phyloP scores from a whole-genome alignment of 2,329 filamentous ascomycete species.

The Magnaporthiopsis incrustans region DNA sequence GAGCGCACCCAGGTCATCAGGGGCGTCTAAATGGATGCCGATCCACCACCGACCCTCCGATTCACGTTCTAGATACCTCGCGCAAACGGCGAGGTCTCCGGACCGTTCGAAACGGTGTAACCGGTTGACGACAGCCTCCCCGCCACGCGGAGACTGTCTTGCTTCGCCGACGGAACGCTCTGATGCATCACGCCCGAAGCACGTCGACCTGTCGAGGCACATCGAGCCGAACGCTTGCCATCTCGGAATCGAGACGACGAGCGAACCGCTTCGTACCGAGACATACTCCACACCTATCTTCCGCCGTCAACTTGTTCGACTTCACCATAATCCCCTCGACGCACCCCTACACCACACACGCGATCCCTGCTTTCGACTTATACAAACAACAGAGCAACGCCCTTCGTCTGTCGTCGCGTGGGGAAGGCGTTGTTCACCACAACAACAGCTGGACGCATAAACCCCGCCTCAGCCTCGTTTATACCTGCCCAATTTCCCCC shows the following conservation, averaged over 20 bases:
- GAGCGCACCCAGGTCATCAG: conserved; percentile 93
- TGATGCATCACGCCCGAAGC: neutral
- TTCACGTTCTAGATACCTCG: neutral
- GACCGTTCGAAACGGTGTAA: neutral
- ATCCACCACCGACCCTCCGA: neutral
- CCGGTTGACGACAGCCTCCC: neutral
- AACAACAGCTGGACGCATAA: neutral
- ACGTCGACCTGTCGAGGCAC: neutral
- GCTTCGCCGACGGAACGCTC: neutral
- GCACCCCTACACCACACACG: neutral
- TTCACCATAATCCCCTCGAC: neutral
- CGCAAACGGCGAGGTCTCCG: neutral
- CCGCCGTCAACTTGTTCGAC: neutral
- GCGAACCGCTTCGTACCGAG: neutral
- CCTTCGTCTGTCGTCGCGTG: neutral
- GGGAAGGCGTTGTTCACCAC: neutral
- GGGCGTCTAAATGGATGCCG: conserved; percentile 54
- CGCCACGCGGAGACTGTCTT: neutral
- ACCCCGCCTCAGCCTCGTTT: neutral
- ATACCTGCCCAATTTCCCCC: neutral
- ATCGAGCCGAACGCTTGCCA: neutral
- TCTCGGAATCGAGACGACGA: neutral
- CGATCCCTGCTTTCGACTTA: neutral
- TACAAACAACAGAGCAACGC: neutral
- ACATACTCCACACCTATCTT: neutral